Evolutionary conservation across 371 early-diverging fungal genomes (phyloP).

Genomic region (Mucor lusitanicus): DNA sequence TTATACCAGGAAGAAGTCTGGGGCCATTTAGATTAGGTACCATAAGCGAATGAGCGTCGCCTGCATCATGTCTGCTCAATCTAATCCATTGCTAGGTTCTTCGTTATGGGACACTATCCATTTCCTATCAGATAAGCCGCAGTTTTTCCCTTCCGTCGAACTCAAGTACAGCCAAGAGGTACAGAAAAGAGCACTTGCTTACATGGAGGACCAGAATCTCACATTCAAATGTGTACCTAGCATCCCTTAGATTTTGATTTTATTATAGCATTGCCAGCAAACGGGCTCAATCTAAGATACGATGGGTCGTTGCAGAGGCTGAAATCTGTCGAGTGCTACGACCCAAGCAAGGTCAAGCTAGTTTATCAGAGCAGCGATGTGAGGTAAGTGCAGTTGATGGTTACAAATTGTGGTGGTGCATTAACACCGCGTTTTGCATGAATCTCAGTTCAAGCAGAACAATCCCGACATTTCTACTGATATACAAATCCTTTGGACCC

Average conservation of each 20-base stretch:
- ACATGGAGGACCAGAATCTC: not conserved
- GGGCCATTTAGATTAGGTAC: slow-evolving; percentile 63
- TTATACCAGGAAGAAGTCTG: slow-evolving; percentile 57
- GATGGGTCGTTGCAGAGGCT: slow-evolving; percentile 67
- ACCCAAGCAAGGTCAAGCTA: slow-evolving; percentile 61
- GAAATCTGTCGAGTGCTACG: slow-evolving; percentile 64
- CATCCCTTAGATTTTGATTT: slow-evolving; percentile 62
- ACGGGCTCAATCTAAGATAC: slow-evolving; percentile 66
- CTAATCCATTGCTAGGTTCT: slow-evolving; percentile 36
- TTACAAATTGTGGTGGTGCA: not conserved
- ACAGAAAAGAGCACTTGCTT: not conserved
- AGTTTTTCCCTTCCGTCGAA: slow-evolving; percentile 64
- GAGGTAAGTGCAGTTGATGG: slow-evolving; percentile 39
- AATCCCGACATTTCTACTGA: slow-evolving; percentile 66
- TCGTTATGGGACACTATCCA: slow-evolving; percentile 59
- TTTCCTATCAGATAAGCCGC: slow-evolving; percentile 51
- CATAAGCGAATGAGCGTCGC: not conserved
- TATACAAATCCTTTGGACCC: slow-evolving; percentile 75
- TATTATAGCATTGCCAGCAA: slow-evolving; percentile 60
- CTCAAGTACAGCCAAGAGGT: slow-evolving; percentile 69
- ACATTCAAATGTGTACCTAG: slow-evolving; percentile 22
- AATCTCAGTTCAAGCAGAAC: slow-evolving; percentile 57
- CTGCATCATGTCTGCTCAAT: not conserved
- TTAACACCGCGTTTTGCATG: not conserved
- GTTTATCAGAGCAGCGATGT: slow-evolving; percentile 68